Base-by-base conservation (phyloP, 371 early-diverging fungal species). In the Mortierella sp. region DNA sequence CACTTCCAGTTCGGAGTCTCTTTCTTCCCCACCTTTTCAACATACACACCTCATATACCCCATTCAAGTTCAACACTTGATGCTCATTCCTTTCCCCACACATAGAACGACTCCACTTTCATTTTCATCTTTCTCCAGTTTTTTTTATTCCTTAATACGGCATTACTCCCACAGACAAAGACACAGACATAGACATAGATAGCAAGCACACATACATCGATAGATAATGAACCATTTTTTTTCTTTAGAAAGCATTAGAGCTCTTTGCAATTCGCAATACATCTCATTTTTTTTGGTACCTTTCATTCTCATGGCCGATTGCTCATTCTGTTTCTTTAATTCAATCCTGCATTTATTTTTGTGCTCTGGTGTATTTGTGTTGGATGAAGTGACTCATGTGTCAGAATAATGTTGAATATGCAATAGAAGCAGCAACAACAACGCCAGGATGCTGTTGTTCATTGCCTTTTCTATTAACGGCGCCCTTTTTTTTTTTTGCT, bases 221-320 rank as follows among this genome's bases (percentile, higher is more conserved):
- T 58, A 58, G 65, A 41, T 18, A 65, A 16, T 29, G 58, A 29
- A 32, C 32, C 60, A 60, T 60, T 58, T 65, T 14, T 29, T 60
- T 60, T 29, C 14, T 38, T 38, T 65, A 65, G 38, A 65, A 65
- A 65, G 38, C 24, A 32, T 38, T 65, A 65, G 65, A 65, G 65
- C 65, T 32, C 60, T 60, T 32, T n/a, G 27, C 60, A 29, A 51
- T 51, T n/a, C 56, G 56, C 56, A 56, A 65, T 65, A 65, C 65
- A 65, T 63, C 63, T 38, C 21, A 32, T 35, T 35, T 41, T 35
- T 18, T 38, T 21, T 32, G 14, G 32, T 60, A 60, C 60, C 10
- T 35, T 38, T 35, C 8, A 35, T 65, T 21, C 8, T 41, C 16
- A 38, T 65, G 18, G 11, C 18, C 32, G 38, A 65, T 65, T 65